These are phyloP conservation scores for Linnemannia zychae DNA, from an alignment of 192 early-diverging fungal genomes.

Conservation along the genomic window DNA sequence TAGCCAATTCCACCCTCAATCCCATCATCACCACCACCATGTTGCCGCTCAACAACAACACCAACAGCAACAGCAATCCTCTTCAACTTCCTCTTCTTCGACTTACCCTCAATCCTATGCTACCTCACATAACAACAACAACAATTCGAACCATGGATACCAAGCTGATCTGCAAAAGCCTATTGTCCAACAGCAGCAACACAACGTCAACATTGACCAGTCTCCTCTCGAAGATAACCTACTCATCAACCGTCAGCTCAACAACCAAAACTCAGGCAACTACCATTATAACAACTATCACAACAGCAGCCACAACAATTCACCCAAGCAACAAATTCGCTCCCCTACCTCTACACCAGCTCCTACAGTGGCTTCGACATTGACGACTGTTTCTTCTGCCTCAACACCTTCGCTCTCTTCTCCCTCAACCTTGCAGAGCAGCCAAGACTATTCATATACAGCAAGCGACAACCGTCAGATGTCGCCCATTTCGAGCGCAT, in stretches of 20 bases:
- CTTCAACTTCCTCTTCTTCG: not conserved
- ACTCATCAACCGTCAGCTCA: constrained; percentile 43
- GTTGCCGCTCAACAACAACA: constrained; percentile 16
- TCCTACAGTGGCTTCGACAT: constrained; percentile 33
- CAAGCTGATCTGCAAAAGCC: constrained; percentile 30
- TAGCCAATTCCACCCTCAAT: constrained; percentile 24
- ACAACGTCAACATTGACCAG: constrained; percentile 50
- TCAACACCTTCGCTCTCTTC: constrained; percentile 50
- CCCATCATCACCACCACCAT: constrained; percentile 6
- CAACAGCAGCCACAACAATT: constrained; percentile 16
- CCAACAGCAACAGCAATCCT: constrained; percentile 12
- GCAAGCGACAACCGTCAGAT: not conserved
- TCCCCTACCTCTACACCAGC: constrained; percentile 49
- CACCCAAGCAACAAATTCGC: constrained; percentile 13
- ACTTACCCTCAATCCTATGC: not conserved
- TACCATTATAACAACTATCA: constrained; percentile 23
- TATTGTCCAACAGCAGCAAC: constrained; percentile 3
- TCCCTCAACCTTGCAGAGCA: constrained; percentile 12
- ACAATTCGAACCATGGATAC: constrained; percentile 12
- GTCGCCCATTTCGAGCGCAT: constrained; percentile 2
- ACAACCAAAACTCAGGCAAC: constrained; percentile 35
- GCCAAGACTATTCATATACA: constrained; percentile 28
- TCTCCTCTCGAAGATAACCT: constrained; percentile 29
- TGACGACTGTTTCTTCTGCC: constrained; percentile 41
- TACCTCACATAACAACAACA: constrained; percentile 11